Percentiles rank a stretch among this genome's conserved stretches.
phyloP scores from a whole-genome alignment of 176 grass and related monocot species.

The sorghum (Sorghum bicolor) region DNA sequence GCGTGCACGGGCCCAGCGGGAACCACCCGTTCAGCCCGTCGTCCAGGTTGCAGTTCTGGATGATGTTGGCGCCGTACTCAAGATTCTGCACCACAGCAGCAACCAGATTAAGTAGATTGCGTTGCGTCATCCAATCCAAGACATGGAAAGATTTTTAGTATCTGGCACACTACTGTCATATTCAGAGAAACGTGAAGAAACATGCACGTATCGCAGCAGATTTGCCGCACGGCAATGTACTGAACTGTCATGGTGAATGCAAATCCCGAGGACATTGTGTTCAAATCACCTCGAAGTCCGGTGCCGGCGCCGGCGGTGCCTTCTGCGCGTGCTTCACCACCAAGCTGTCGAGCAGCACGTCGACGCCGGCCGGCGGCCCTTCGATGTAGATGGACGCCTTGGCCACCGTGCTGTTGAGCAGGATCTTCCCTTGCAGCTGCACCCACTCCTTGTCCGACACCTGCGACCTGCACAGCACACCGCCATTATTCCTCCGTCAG shows the following conservation, averaged over 20 bases:
- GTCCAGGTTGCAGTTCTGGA: constrained; percentile 66
- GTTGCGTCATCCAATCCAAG: neutral
- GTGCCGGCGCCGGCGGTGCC: constrained; percentile 42
- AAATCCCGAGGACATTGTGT: neutral
- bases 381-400: constrained; percentile 78
- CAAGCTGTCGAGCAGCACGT: constrained; percentile 72
- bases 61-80: constrained; percentile 66
- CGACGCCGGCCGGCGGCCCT: constrained; percentile 57
- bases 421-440: constrained; percentile 77
- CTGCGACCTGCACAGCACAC: constrained; percentile 24
- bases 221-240: neutral
- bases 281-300: constrained; percentile 55
- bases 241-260: neutral
- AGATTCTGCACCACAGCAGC: constrained; percentile 43
- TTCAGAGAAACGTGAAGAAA: constrained; percentile 20
- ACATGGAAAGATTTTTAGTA: neutral
- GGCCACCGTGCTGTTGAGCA: constrained; percentile 56
- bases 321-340: constrained; percentile 79
- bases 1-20: constrained; percentile 54
- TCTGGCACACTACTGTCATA: neutral
- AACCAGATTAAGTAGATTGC: neutral
- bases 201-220: neutral
- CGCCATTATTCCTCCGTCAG: neutral
- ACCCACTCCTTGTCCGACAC: constrained; percentile 78
- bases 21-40: constrained; percentile 71